phyloP scores from a whole-genome alignment of 257 asterid genomes.

The Asclepias syriaca region DNA sequence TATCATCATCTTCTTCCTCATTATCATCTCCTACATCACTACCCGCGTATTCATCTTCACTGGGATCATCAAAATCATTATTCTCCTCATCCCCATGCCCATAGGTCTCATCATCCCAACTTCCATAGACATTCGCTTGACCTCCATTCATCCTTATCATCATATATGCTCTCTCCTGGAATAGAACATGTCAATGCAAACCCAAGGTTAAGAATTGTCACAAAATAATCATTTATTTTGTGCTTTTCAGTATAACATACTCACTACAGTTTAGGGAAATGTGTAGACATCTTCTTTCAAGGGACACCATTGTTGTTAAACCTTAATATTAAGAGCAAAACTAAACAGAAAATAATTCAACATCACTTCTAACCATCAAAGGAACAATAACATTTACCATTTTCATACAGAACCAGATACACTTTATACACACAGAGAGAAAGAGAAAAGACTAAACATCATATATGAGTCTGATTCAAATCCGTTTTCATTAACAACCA shows the following conservation, averaged over 20 bases:
- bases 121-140: constrained; percentile 56
- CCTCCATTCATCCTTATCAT: constrained; percentile 73
- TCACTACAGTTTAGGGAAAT: not conserved
- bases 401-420: too few relatives aligned
- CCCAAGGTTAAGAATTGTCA: not conserved
- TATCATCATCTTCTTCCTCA: constrained; percentile 37
- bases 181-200: constrained; percentile 6
- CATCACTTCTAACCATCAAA: not conserved
- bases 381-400: too few relatives aligned
- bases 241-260: not conserved
- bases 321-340: not conserved
- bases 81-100: constrained; percentile 45
- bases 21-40: constrained; percentile 46
- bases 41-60: constrained; percentile 66
- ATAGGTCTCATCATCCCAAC: constrained; percentile 69
- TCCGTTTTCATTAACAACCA: not conserved
- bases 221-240: not conserved
- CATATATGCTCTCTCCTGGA: constrained; percentile 91
- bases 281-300: not conserved
- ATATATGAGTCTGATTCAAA: not conserved
- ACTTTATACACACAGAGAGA: not conserved
- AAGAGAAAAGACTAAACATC: not conserved
- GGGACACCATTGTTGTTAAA: not conserved
- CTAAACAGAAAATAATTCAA: not conserved
- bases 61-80: constrained; percentile 54